Evolutionary conservation across 768 basidiomycete species (phyloP), one percentile per base, ranked within the genome.

Genomic region (Lactarius hengduanensis): DNA sequence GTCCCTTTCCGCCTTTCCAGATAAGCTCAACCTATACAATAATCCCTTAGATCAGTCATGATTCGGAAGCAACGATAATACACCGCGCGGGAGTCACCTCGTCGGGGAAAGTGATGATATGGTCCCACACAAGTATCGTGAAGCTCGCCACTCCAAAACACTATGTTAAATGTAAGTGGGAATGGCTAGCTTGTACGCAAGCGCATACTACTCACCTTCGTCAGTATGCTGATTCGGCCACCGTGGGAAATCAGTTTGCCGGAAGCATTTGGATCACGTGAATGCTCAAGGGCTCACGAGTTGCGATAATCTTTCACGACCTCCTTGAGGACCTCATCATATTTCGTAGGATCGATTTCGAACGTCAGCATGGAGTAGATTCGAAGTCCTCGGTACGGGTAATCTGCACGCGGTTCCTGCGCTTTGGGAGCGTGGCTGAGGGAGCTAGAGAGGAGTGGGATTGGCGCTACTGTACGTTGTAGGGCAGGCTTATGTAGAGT

Each of bases 101-200:
- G 38, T 81, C 80, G 2, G 72, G 69, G 50, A 86, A 81, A 0
- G 84, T 84, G 64, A 84, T 77, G 32, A 85, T 69, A 65, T 86
- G 85, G 67, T 86, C 85, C 81, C 83, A 86, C 16, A 86, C 65
- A 15, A 87, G 76, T 16, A 83, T 71, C 1, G 80, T 80, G 70
- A 83, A 83, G 68, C 82, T 80, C 13, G 79, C 79, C 41, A 86
- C 74, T 15, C 82, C 85, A 40, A 87, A 77, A 62, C 78, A 81
- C 85, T 87, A 26, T 36, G 8, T 11, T 30, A 34, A 5, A 34
- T 4, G n/a, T 11, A 5, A 28, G 50, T 54, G 5, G 28, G 40
- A 26, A 40, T 2, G 9, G 9, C 11, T 28, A 30, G 32, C 15
- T 47, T 16, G 38, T 4, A 38, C 1, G 36, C 36, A n/a, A 6